Percentiles rank a stretch among this genome's conserved stretches.
Conservation (phyloP, 305 asterid species). For the Solanum hybrid region DNA sequence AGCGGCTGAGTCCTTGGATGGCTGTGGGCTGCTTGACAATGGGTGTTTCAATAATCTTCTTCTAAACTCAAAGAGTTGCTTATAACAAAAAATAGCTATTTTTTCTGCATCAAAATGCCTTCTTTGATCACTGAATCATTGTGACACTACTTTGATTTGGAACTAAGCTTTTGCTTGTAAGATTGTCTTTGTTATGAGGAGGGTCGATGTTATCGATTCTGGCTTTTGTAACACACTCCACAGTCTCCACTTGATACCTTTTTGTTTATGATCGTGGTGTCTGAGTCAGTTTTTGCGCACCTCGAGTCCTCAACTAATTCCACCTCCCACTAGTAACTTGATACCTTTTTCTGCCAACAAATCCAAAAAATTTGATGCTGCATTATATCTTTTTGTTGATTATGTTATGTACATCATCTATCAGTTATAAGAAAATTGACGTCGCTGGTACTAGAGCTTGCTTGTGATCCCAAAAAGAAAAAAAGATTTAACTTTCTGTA, state of each 20-base stretch:
- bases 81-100: background rate
- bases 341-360: background rate
- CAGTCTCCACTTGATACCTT: background rate
- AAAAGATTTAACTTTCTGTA: background rate
- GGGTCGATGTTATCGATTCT: slow-evolving; percentile 14
- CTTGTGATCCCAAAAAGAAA: background rate
- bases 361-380: background rate
- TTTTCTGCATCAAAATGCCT: background rate
- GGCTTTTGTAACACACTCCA: background rate
- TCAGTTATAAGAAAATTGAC: background rate
- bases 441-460: background rate
- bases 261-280: background rate
- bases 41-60: slow-evolving; percentile 76
- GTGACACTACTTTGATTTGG: background rate
- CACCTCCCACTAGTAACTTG: background rate
- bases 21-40: slow-evolving; percentile 67
- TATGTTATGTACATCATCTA: background rate
- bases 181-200: background rate
- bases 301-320: background rate
- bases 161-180: background rate
- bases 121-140: background rate
- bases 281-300: background rate
- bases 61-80: slow-evolving; percentile 8
- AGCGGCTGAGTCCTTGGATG: slow-evolving; percentile 85
- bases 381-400: background rate